Conservation (phyloP, 176 grass and related monocot species). For the Bothriochloa decipiens region DNA sequence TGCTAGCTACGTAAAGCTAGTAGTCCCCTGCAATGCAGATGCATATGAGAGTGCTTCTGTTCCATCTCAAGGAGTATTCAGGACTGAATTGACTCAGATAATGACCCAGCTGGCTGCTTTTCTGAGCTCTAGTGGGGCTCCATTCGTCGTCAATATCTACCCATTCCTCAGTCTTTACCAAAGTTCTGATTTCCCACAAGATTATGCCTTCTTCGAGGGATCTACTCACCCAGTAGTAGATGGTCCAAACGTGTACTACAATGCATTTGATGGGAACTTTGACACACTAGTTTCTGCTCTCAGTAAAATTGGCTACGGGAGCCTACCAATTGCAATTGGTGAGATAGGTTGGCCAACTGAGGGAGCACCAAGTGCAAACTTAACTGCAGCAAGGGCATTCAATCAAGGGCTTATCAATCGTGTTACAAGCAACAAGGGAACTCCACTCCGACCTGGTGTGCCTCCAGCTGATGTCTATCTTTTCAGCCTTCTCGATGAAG, state of each 20-base stretch:
- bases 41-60: conserved; percentile 73
- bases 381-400: conserved; percentile 86
- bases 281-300: conserved; percentile 88
- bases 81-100: conserved; percentile 87
- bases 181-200: conserved; percentile 85
- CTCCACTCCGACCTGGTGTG: conserved; percentile 73
- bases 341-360: conserved; percentile 96
- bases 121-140: conserved; percentile 81
- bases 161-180: conserved; percentile 96
- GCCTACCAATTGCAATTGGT: conserved; percentile 81
- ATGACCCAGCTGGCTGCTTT: conserved; percentile 85
- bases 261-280: conserved; percentile 96
- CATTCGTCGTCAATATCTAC: conserved; percentile 94
- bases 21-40: conserved; percentile 96
- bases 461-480: conserved; percentile 88
- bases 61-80: conserved; percentile 87
- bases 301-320: conserved; percentile 77
- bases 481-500: conserved; percentile 90
- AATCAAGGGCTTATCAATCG: conserved; percentile 84
- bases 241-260: conserved; percentile 83
- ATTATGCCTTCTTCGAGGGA: conserved; percentile 96
- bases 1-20: conserved; percentile 75
- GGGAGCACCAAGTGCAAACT: conserved; percentile 83
- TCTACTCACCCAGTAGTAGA: conserved; percentile 92
- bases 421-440: conserved; percentile 84